phyloP scores from a whole-genome alignment of 2,329 filamentous ascomycete species.

The Cercospora sesami region DNA sequence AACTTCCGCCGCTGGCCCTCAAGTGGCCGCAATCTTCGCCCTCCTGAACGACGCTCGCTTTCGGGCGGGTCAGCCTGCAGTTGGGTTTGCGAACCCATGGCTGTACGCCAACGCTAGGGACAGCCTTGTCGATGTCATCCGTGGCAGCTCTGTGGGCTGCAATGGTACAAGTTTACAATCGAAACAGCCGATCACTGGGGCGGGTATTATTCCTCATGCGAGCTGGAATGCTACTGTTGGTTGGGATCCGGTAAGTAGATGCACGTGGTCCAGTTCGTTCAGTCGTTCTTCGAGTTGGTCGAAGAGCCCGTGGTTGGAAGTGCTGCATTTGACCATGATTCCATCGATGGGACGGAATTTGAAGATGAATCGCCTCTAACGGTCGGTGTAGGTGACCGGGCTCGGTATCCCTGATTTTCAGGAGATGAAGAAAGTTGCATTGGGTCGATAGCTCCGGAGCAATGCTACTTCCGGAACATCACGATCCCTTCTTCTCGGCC shows the following conservation, averaged over 20 bases:
- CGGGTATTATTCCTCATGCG: conserved; percentile 28
- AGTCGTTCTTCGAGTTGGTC: background rate
- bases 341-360: background rate
- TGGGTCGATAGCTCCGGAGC: background rate
- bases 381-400: conserved; percentile 6
- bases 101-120: conserved; percentile 49
- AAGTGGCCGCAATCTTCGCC: conserved; percentile 59
- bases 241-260: conserved; percentile 28
- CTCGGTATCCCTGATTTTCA: conserved; percentile 17
- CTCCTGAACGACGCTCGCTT: conserved; percentile 64
- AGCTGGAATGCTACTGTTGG: conserved; percentile 29
- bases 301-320: background rate
- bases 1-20: conserved; percentile 56
- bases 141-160: conserved; percentile 34
- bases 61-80: conserved; percentile 47
- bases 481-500: background rate
- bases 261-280: background rate
- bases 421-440: conserved; percentile 1
- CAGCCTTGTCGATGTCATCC: conserved; percentile 51
- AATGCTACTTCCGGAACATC: background rate
- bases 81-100: conserved; percentile 60
- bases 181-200: conserved; percentile 13
- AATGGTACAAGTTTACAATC: conserved; percentile 23
- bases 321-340: background rate
- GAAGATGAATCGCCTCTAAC: background rate